Conservation (phyloP, 31 red algal genomes). For the Asparagopsis taxiformis region DNA sequence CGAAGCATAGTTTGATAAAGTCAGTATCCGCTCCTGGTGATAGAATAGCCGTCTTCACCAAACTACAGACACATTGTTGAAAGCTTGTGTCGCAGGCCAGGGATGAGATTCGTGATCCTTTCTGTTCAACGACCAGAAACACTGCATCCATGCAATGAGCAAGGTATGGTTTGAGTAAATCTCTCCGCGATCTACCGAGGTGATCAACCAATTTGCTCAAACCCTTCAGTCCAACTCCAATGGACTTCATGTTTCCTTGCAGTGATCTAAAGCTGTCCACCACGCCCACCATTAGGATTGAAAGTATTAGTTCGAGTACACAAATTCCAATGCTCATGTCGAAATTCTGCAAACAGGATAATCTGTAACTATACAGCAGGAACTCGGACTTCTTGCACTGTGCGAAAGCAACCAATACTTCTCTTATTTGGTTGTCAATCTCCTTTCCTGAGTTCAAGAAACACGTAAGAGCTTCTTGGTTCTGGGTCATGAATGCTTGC, state of each 20-base stretch:
- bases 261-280: not conserved
- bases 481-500: slow-evolving; percentile 21
- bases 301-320: not conserved
- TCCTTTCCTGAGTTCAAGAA: slow-evolving; percentile 3
- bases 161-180: not conserved
- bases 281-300: not conserved
- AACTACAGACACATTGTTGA: not conserved
- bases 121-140: not conserved
- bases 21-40: not conserved
- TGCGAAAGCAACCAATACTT: slow-evolving; percentile 13
- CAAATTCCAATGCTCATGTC: not conserved
- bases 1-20: not conserved
- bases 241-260: not conserved
- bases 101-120: not conserved
- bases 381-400: slow-evolving; percentile 10
- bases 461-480: slow-evolving; percentile 36
- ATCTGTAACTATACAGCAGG: not conserved
- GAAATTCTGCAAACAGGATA: not conserved
- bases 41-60: not conserved
- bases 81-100: not conserved
- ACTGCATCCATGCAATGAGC: not conserved
- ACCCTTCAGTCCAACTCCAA: not conserved
- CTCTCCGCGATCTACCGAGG: not conserved
- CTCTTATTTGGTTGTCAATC: not conserved
- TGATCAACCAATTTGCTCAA: not conserved